Base-by-base conservation (phyloP, 208 protist species). In the Leptomonas pyrrhocoris region DNA sequence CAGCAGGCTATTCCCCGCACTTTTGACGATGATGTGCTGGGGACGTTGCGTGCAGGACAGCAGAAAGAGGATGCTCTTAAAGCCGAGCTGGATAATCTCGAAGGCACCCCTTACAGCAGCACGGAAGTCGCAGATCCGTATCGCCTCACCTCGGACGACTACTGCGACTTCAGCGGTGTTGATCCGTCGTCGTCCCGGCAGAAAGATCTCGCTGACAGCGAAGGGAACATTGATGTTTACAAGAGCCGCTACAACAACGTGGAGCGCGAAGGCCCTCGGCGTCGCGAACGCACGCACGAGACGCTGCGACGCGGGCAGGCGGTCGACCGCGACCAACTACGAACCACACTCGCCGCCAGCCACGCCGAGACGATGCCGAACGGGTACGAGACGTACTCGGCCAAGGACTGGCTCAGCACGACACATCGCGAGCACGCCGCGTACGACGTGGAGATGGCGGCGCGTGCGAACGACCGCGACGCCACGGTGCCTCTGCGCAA, bases 161-260 rank as follows among this genome's bases (percentile, higher is more conserved):
- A 96, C 78, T 93, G 86, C 75, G 85, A 96, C 75, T 87, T 90
- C 48, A 80, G 81, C 34, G 78, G 73, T 18, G 85, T 96, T 71
- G 86, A 93, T 59, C 83, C 87, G 19, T 86, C 83, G 23, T 88
- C 86, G 38, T 94, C 85, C 60, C 84, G 84, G 40, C 88, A 90
- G 30, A 83, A 64, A 48, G 77, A 92, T 62, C 34, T 25, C 31
- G 73, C 69, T 30, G 76, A 83, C 45, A 69, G 62, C 18, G 75
- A 63, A 31, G 59, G 34, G 40, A 72, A 57, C 12, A 8, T 81
- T n/a, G 80, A 85, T 16, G 86, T 96, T 31, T 96, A 96, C 72
- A 83, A 85, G 50, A 93, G 88, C 55, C 87, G 92, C 21, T 94
- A 94, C 80, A 94, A 96, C 70, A 88, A 93, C 72, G 92, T 96